phyloP scores from a whole-genome alignment of 192 early-diverging fungal species.

The Coemansia sp. region DNA sequence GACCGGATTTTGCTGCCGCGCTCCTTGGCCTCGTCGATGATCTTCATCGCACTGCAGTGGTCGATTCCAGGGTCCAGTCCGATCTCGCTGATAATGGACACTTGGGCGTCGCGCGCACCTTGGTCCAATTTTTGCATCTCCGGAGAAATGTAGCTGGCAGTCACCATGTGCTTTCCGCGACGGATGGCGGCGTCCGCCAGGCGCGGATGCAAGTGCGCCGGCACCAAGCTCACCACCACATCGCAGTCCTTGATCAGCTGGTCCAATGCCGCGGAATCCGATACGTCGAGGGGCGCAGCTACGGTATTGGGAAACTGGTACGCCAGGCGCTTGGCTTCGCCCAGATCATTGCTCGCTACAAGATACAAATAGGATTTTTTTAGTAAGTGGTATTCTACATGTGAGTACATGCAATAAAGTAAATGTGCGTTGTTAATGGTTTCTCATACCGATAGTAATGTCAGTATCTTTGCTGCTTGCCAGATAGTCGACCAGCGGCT shows the following conservation, averaged over 20 bases:
- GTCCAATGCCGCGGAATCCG: constrained; percentile 59
- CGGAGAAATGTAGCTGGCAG: constrained; percentile 92
- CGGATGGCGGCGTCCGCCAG: constrained; percentile 68
- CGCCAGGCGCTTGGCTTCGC: constrained; percentile 73
- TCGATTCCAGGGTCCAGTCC: constrained; percentile 99
- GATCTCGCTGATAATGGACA: constrained; percentile 96
- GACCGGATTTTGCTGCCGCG: constrained; percentile 70
- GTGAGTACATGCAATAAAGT: neutral
- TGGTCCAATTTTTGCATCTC: constrained; percentile 81
- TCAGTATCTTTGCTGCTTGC: constrained; percentile 54
- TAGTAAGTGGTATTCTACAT: constrained; percentile 7
- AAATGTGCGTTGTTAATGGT: neutral
- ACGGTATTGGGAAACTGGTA: constrained; percentile 60
- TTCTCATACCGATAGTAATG: constrained; percentile 46
- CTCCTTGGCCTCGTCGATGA: constrained; percentile 83
- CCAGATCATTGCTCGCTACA: constrained; percentile 79
- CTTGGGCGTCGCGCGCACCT: constrained; percentile 73
- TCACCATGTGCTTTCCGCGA: constrained; percentile 90
- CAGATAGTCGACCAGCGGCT: constrained; percentile 89
- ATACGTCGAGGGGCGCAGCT: constrained; percentile 71
- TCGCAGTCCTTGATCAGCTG: constrained; percentile 71
- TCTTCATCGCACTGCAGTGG: constrained; percentile 94
- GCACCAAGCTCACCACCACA: constrained; percentile 89
- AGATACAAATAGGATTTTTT: constrained; percentile 54
- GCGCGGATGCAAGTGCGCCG: constrained; percentile 69